Evolutionary conservation across 2,329 filamentous ascomycete genomes (phyloP).

Genomic region (Biscogniauxia sp.): DNA sequence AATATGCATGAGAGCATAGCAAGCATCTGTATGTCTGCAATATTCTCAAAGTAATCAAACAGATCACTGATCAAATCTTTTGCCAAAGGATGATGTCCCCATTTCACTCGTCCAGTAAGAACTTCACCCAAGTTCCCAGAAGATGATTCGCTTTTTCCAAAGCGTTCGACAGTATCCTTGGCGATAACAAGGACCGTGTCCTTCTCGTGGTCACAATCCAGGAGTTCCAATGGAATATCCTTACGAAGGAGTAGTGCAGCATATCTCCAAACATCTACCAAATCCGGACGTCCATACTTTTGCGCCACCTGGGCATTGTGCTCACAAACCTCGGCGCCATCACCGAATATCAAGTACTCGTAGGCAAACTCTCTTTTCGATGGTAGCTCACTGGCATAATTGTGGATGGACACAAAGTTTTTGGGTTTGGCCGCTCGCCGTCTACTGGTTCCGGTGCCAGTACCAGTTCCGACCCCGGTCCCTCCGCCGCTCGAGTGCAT

Average conservation of each 20-base stretch:
- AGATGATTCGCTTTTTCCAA: conserved; percentile 22
- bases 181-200: conserved; percentile 69
- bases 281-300: conserved; percentile 65
- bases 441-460: conserved; percentile 52
- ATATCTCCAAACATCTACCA: conserved; percentile 82
- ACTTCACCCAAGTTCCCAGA: conserved; percentile 18
- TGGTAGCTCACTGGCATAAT: conserved; percentile 69
- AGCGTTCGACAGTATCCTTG: conserved; percentile 53
- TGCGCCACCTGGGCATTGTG: conserved; percentile 80
- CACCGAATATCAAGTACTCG: conserved; percentile 80
- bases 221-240: conserved; percentile 68
- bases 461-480: conserved; percentile 57
- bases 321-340: conserved; percentile 75
- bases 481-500: conserved; percentile 60
- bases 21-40: conserved; percentile 66
- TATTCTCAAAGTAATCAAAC: conserved; percentile 62
- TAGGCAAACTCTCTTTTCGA: conserved; percentile 74
- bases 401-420: conserved; percentile 72
- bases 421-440: conserved; percentile 51
- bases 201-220: conserved; percentile 51
- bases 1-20: conserved; percentile 71
- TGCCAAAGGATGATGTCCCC: conserved; percentile 65
- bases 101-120: conserved; percentile 62
- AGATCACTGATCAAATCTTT: conserved; percentile 59
- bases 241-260: conserved; percentile 74